Evolutionary conservation across 1,139 yeast genomes (phyloP).

Genomic region (Pichia terricola): DNA sequence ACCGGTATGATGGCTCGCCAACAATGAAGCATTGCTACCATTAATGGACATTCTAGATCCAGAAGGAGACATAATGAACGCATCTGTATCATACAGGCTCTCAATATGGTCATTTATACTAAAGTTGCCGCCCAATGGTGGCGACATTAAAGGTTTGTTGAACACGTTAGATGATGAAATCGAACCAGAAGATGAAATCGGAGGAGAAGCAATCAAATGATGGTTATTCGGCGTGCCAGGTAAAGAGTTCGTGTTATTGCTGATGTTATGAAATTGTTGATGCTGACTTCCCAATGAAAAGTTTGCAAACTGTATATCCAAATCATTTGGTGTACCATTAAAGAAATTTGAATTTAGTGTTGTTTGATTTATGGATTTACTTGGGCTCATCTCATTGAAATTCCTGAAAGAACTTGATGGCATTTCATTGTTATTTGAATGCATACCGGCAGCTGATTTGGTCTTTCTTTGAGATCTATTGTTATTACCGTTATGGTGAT

Average conservation of each 20-base stretch:
- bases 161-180: slow-evolving; percentile 1
- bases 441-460: slow-evolving; percentile 1
- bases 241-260: too few relatives aligned
- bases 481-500: slow-evolving; percentile 1
- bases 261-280: neutral
- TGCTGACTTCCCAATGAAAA: neutral
- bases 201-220: neutral
- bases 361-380: neutral
- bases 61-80: neutral
- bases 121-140: slow-evolving; percentile 1
- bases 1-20: too few relatives aligned
- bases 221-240: neutral
- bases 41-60: neutral
- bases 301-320: neutral
- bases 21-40: neutral
- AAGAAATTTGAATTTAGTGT: neutral
- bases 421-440: neutral
- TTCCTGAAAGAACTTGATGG: neutral
- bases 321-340: neutral
- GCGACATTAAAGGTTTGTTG: slow-evolving; percentile 3
- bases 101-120: slow-evolving; percentile 1
- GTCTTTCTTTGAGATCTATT: neutral
- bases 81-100: slow-evolving; percentile 2
- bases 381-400: neutral
- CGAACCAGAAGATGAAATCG: neutral